Conservation (phyloP, 768 basidiomycete genomes). For the Xerocomellus amylosporus region DNA sequence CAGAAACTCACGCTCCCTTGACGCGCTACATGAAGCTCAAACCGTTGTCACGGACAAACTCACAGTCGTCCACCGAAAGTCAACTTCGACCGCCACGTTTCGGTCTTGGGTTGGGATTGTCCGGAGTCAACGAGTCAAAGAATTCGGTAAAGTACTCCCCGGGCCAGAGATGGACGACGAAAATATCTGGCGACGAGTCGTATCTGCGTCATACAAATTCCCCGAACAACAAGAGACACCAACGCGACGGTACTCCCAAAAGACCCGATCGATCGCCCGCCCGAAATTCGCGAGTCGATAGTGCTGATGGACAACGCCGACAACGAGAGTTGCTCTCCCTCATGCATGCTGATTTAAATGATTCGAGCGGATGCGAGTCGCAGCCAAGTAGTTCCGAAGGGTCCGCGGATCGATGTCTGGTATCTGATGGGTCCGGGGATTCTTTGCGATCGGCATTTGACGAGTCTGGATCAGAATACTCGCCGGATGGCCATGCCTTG, state of each 20-base stretch:
- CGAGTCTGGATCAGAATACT: slow-evolving; percentile 34
- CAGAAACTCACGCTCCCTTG: slow-evolving; percentile 35
- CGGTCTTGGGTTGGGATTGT: slow-evolving; percentile 29
- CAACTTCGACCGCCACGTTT: slow-evolving; percentile 27
- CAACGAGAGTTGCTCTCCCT: slow-evolving; percentile 21
- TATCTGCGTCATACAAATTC: slow-evolving; percentile 5
- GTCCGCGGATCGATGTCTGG: slow-evolving; percentile 9
- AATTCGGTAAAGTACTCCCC: slow-evolving; percentile 6
- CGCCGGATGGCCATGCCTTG: slow-evolving; percentile 7
- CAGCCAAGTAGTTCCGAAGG: slow-evolving; percentile 17
- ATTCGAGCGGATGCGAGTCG: slow-evolving; percentile 20
- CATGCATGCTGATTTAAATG: neutral
- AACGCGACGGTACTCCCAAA: slow-evolving; percentile 10
- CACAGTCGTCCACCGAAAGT: slow-evolving; percentile 21
- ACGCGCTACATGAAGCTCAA: slow-evolving; percentile 17
- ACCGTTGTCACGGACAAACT: slow-evolving; percentile 16
- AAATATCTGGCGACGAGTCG: slow-evolving; percentile 1
- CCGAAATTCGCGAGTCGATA: neutral
- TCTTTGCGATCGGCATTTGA: slow-evolving; percentile 21
- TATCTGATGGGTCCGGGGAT: slow-evolving; percentile 19
- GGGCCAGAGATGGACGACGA: slow-evolving; percentile 17
- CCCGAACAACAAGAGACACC: slow-evolving; percentile 6
- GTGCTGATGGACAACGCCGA: slow-evolving; percentile 13
- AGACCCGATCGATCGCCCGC: slow-evolving; percentile 12
- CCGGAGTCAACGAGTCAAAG: slow-evolving; percentile 13